These are phyloP conservation scores for Rhizophora apiculata DNA, from an alignment of 345 rosid genomes.

Conservation along the genomic window DNA sequence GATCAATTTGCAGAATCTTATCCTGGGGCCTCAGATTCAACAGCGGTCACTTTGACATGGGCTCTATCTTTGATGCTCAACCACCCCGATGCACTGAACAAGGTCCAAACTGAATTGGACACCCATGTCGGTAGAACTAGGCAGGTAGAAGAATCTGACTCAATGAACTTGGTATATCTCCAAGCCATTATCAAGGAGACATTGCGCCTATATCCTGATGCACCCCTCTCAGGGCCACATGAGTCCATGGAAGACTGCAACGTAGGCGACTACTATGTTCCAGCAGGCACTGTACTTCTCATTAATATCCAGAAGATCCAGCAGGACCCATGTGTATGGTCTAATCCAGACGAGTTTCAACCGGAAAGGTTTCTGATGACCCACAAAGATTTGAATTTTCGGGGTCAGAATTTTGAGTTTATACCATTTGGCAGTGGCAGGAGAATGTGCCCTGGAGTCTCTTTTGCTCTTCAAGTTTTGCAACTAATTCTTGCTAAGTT, in stretches of 20 bases:
- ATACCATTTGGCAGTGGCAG: slow-evolving; percentile 9
- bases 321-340: neutral
- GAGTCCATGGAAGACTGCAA: slow-evolving; percentile 13
- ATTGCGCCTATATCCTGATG: slow-evolving; percentile 7
- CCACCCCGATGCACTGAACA: neutral
- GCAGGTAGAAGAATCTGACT: slow-evolving; percentile 7
- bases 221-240: neutral
- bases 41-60: slow-evolving; percentile 4
- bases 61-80: slow-evolving; percentile 3
- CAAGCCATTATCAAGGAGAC: slow-evolving; percentile 13
- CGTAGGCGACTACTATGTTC: slow-evolving; percentile 7
- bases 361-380: slow-evolving; percentile 1
- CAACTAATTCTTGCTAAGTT: slow-evolving; percentile 5
- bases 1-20: slow-evolving; percentile 1
- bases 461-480: slow-evolving; percentile 10
- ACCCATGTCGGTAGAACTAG: neutral
- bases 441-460: slow-evolving; percentile 7
- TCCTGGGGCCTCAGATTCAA: slow-evolving; percentile 7
- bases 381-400: neutral
- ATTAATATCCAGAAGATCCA: slow-evolving; percentile 11
- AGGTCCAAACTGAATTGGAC: slow-evolving; percentile 11
- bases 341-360: neutral
- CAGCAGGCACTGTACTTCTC: neutral
- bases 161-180: slow-evolving; percentile 6
- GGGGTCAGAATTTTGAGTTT: slow-evolving; percentile 2